Evolutionary conservation across 441 rosid genomes (phyloP).

Genomic region (Pelargonium myrrhifolium): DNA sequence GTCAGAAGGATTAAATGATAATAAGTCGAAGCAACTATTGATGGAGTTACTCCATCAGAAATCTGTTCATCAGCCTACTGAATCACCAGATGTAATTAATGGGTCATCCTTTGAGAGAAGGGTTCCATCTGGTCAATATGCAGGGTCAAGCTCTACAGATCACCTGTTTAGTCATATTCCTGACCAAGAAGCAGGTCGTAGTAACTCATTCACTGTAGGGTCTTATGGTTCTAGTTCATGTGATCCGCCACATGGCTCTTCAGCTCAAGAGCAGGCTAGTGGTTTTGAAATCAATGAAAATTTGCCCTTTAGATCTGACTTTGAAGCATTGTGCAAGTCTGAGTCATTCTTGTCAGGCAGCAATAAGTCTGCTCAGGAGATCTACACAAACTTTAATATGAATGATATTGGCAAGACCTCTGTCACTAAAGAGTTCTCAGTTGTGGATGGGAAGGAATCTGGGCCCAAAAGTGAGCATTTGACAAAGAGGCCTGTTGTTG

Average conservation of each 20-base stretch:
- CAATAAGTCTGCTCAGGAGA: constrained; percentile 25
- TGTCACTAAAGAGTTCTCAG: constrained; percentile 27
- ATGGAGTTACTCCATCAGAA: constrained; percentile 32
- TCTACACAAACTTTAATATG: constrained; percentile 27
- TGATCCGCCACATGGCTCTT: constrained; percentile 22
- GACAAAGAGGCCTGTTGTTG: constrained; percentile 29
- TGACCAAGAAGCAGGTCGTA: constrained; percentile 36
- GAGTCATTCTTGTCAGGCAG: constrained; percentile 27
- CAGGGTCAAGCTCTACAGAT: constrained; percentile 25
- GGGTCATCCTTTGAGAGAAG: constrained; percentile 30
- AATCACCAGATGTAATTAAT: constrained; percentile 25
- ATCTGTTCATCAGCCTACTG: constrained; percentile 22
- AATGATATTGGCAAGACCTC: constrained; percentile 21
- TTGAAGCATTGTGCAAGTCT: constrained; percentile 30
- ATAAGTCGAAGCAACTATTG: constrained; percentile 30
- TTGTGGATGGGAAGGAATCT: constrained; percentile 29
- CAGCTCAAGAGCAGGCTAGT: constrained; percentile 36
- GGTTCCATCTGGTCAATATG: constrained; percentile 26
- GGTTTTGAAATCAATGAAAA: constrained; percentile 30
- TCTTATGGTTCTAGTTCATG: constrained; percentile 35
- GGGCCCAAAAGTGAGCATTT: constrained; percentile 25
- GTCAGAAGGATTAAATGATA: constrained; percentile 26
- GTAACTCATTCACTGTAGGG: constrained; percentile 36
- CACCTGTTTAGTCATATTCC: constrained; percentile 24
- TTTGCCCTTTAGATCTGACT: constrained; percentile 25